Base-by-base conservation (phyloP, 2,329 filamentous ascomycete species). In the Fusarium palustre region DNA sequence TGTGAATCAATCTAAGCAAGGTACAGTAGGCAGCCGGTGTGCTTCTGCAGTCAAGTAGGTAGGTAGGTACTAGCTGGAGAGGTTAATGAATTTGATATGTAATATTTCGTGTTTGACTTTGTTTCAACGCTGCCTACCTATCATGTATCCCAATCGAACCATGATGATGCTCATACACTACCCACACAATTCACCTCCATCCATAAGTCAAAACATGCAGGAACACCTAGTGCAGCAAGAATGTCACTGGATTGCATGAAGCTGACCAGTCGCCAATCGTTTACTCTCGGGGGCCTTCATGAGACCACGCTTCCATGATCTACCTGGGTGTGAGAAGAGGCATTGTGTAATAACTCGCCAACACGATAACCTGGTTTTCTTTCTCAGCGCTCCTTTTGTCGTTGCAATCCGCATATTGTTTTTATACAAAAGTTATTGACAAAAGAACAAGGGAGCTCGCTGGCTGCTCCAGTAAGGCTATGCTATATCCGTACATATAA, bases 371-470 rank as follows among this genome's bases (percentile, higher is more conserved):
- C 33, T 25, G 41, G 20, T 15, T 39, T 13, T 38, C 18, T 39
- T 13, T 38, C 18, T 47, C 38, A 54, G 24, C 13, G 13, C 12
- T 39, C 13, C 13, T 9, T 47, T 36, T 13, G 18, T 30, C 25
- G 18, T 45, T 30, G 12, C 11, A 22, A 38, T 42, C 18, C n/a
- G 16, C 18, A n/a, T 18, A 45, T 22, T 39, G 43, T 33, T 48
- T 45, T 63, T 33, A 47, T 59, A 52, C 39, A 36, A 57, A 28
- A 43, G 36, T 57, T 60, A 64, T 59, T 39, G 46, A 66, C 74
- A 72, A 75, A 75, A 70, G 73, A 74, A 74, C 66, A 68, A 62
- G 57, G 57, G 66, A 64, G 70, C 60, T 71, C 61, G 65, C 68
- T 73, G 46, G 60, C 63, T 68, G 55, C 71, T 63, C 68, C 64